phyloP scores from a whole-genome alignment of 257 asterid species.

The Nemophila menziesii region DNA sequence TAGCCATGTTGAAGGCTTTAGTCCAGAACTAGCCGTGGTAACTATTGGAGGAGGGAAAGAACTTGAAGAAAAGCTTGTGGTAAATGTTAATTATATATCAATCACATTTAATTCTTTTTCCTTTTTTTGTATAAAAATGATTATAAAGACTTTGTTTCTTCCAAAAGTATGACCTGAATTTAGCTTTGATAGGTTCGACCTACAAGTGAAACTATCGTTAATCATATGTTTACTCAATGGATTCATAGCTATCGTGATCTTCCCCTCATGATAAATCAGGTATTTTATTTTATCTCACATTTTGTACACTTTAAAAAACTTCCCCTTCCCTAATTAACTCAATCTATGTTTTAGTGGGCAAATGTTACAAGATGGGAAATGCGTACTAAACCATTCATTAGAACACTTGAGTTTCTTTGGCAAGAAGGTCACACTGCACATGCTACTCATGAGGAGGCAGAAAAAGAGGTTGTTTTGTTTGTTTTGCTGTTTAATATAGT shows the following conservation, averaged over 20 bases:
- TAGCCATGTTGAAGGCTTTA: conserved; percentile 94
- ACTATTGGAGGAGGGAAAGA: conserved; percentile 98
- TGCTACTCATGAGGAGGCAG: conserved; percentile 87
- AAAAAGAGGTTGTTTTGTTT: conserved; percentile 55
- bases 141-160: conserved; percentile 1
- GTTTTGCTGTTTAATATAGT: conserved; percentile 5
- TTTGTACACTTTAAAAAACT: conserved; percentile 4
- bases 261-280: conserved; percentile 98
- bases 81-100: conserved; percentile 19
- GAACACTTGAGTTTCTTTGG: conserved; percentile 97
- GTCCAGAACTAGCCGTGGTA: conserved; percentile 93
- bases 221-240: conserved; percentile 99
- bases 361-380: conserved; percentile 98
- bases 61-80: conserved; percentile 99
- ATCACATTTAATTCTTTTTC: conserved; percentile 5
- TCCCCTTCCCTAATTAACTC: conserved; percentile 8
- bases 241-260: conserved; percentile 97
- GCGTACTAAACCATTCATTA: conserved; percentile 92
- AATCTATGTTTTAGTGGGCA: conserved; percentile 69
- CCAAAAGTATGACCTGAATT: conserved; percentile 28
- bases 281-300: conserved; percentile 10
- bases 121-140: conserved; percentile 1
- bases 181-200: conserved; percentile 94
- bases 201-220: conserved; percentile 97
- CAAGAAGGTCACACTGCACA: conserved; percentile 99